Conservation (phyloP, 805 yeast species). For the Schwanniomyces pseudopolymorphus region DNA sequence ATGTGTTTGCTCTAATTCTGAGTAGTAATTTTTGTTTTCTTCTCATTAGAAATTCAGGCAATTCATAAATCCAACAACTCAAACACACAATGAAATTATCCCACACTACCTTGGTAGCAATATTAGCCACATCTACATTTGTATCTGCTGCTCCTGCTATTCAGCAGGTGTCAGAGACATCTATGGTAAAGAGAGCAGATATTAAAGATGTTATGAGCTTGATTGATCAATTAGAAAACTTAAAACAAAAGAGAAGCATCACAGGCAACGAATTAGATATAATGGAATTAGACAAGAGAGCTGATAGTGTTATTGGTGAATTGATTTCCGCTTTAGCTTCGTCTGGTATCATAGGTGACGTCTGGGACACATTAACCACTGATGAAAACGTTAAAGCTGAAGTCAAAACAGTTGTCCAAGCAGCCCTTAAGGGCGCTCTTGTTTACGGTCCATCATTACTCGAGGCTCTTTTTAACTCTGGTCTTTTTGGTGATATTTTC, state of each 20-base stretch:
- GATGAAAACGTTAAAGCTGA: constrained; percentile 27
- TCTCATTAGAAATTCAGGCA: neutral
- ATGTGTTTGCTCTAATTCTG: neutral
- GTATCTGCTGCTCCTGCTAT: constrained; percentile 35
- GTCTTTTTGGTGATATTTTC: constrained; percentile 35
- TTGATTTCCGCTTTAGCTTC: constrained; percentile 35
- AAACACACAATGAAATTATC: constrained; percentile 37
- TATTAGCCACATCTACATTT: constrained; percentile 36
- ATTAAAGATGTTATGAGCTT: constrained; percentile 30
- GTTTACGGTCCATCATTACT: constrained; percentile 42
- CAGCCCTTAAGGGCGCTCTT: constrained; percentile 32
- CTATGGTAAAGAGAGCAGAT: constrained; percentile 36
- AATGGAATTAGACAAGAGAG: constrained; percentile 30
- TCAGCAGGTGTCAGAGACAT: constrained; percentile 12
- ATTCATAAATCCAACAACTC: neutral
- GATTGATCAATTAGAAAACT: constrained; percentile 31
- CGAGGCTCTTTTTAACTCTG: constrained; percentile 41
- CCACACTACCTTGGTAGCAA: constrained; percentile 37
- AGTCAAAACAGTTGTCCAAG: constrained; percentile 25
- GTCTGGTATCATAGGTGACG: constrained; percentile 39
- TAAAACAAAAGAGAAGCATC: constrained; percentile 37
- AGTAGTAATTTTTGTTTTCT: neutral
- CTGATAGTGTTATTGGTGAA: constrained; percentile 33
- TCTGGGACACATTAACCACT: constrained; percentile 34
- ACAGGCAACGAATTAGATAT: constrained; percentile 21